A percentile compares a stretch with the other conserved stretches of the same genome.
Evolutionary conservation across 2,329 filamentous ascomycete genomes (phyloP).

Genomic region (Diaporthe longicolla): DNA sequence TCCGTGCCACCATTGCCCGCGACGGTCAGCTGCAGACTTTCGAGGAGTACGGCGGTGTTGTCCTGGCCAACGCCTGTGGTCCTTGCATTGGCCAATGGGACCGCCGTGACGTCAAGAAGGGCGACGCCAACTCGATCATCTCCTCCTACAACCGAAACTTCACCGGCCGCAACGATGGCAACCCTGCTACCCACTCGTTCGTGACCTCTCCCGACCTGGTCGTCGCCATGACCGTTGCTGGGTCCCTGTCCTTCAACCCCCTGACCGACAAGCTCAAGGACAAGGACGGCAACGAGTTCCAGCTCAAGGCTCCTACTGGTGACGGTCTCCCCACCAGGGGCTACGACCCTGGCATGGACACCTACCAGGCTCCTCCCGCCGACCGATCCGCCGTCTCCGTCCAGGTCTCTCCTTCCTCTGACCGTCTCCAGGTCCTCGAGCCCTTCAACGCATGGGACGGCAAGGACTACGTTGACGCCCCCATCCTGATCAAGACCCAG

Average conservation of each 20-base stretch:
- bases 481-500: conserved; percentile 95
- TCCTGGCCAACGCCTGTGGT: conserved; percentile 95
- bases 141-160: conserved; percentile 99
- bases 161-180: conserved; percentile 87
- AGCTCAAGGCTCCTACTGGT: conserved; percentile 84
- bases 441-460: conserved; percentile 93
- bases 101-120: conserved; percentile 93
- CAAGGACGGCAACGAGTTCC: conserved; percentile 97
- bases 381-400: conserved; percentile 82
- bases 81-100: conserved; percentile 98
- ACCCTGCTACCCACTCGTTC: conserved; percentile 63
- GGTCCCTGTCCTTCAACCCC: conserved; percentile 85
- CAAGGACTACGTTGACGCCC: conserved; percentile 86
- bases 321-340: conserved; percentile 83
- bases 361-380: conserved; percentile 93
- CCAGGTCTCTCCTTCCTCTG: conserved; percentile 87
- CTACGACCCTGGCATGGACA: conserved; percentile 91
- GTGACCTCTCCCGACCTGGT: conserved; percentile 63
- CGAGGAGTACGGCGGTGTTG: conserved; percentile 94
- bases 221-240: conserved; percentile 57
- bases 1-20: conserved; percentile 90
- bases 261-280: conserved; percentile 92
- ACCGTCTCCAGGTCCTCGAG: conserved; percentile 92
- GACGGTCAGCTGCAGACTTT: conserved; percentile 95
- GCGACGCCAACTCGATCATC: conserved; percentile 94